These are phyloP conservation scores for Backusella parvicylindrica DNA, from an alignment of 192 early-diverging fungal genomes.

Conservation along the genomic window DNA sequence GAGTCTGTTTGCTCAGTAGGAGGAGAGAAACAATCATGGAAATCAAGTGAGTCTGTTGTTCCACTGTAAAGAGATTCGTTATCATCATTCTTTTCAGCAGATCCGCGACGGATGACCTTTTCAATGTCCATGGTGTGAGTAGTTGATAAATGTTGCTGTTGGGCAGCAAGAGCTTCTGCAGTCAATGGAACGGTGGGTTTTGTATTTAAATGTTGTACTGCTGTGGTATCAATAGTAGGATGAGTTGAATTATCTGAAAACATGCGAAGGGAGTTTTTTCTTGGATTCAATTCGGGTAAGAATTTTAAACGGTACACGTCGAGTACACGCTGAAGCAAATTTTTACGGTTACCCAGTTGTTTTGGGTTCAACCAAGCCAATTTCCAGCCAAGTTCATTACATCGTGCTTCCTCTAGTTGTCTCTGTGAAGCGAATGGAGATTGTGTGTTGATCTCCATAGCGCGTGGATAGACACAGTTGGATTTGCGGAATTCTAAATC, in stretches of 20 bases:
- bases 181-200: constrained; percentile 15
- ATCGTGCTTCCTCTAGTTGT: constrained; percentile 39
- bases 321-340: constrained; percentile 29
- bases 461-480: constrained; percentile 57
- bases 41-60: constrained; percentile 17
- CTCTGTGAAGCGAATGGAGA: constrained; percentile 26
- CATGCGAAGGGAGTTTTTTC: constrained; percentile 12
- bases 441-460: constrained; percentile 23
- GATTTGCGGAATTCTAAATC: constrained; percentile 42
- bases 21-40: constrained; percentile 28
- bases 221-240: not conserved
- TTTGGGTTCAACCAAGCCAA: constrained; percentile 33
- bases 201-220: not conserved
- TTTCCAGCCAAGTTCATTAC: constrained; percentile 66
- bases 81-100: constrained; percentile 5
- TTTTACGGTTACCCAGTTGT: constrained; percentile 28
- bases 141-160: constrained; percentile 8
- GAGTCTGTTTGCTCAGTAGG: not conserved
- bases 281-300: constrained; percentile 14
- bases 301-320: constrained; percentile 33
- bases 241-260: not conserved
- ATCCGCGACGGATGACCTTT: not conserved
- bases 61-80: constrained; percentile 14
- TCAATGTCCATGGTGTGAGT: not conserved
- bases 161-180: constrained; percentile 23